Evolutionary conservation across 2,329 filamentous ascomycete genomes (phyloP), one percentile per base, ranked within the genome.

Genomic region (Neofusicoccum ribis): DNA sequence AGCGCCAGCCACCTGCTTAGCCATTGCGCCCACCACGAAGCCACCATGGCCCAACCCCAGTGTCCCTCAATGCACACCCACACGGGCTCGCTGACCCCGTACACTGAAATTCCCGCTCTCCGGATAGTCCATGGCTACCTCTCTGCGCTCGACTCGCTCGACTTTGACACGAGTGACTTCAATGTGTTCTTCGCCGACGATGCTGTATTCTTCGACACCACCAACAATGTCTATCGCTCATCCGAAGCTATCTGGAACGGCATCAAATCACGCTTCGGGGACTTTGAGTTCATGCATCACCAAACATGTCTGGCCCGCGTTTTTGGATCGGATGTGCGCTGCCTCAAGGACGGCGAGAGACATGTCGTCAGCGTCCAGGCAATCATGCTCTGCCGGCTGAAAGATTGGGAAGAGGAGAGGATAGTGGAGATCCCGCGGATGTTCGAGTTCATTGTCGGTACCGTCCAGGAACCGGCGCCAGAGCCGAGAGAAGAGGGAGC

Each of bases 401-500:
- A 60, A 36, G 37, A 27, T 15, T 65, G 52, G 52, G 63, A 65
- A 15, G 63, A 65, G 23, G 63, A 65, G 44, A 50, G 51, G 23
- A 50, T 60, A n/a, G 14, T 65, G 15, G 52, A 65, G 37, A 34
- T 65, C 8, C 63, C 63, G 17, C 44, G 54, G 7, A 52, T 51
- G 52, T 65, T 65, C 20, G 62, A 64, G 8, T 64, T 64, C 31
- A 31, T 58, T 31, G 20, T 64, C 17, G 62, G 62, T 17, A 47
- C n/a, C 6, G 62, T 64, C 11, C 50, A 56, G 17, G 60, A 63
- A 7, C 36, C 31, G 6, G 17, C 31, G 7, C 12, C 43, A 20
- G 49, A 8, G 23, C n/a, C 12, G 20, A 43, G 11, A 7, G 23
- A 36, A 1, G 51, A 37, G 27, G 20, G 9, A 46, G 20, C 12